Evolutionary conservation across 495 filamentous ascomycete genomes (phyloP).

Genomic region (Hyaloscypha variabilis): DNA sequence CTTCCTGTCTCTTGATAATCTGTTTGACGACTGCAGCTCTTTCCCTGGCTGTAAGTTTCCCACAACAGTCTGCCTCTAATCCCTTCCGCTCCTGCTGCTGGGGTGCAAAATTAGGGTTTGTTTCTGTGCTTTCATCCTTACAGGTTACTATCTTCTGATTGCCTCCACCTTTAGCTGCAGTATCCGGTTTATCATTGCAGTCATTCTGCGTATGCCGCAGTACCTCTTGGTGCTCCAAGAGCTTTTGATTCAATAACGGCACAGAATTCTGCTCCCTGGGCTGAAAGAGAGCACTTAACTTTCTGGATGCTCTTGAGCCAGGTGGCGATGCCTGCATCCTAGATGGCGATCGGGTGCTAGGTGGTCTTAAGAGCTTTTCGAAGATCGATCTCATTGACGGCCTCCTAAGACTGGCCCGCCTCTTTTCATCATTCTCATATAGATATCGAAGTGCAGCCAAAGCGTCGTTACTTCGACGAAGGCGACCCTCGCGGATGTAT

Average conservation of each 20-base stretch:
- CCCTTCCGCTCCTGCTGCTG: too few relatives aligned
- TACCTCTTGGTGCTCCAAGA: slow-evolving; percentile 15
- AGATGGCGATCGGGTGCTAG: background rate
- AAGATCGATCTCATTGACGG: background rate
- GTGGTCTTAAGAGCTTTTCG: background rate
- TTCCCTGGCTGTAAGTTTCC: too few relatives aligned
- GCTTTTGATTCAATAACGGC: slow-evolving; percentile 20
- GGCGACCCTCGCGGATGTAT: background rate
- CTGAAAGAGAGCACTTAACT: slow-evolving; percentile 8
- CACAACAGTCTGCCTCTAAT: too few relatives aligned
- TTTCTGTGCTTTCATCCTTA: background rate
- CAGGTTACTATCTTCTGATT: background rate
- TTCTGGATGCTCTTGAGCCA: slow-evolving; percentile 9
- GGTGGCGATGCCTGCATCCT: slow-evolving; percentile 1
- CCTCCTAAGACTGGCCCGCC: background rate
- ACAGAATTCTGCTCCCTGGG: slow-evolving; percentile 1
- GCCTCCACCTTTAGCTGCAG: background rate
- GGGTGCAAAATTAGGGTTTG: background rate
- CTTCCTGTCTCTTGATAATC: background rate
- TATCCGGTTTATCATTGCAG: slow-evolving; percentile 1
- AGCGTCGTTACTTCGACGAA: background rate
- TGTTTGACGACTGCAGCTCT: too few relatives aligned
- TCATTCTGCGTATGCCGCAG: slow-evolving; percentile 1
- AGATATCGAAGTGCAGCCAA: background rate
- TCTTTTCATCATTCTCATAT: background rate